Base-by-base conservation (phyloP, 768 basidiomycete species). In the Pleurotus platypus region DNA sequence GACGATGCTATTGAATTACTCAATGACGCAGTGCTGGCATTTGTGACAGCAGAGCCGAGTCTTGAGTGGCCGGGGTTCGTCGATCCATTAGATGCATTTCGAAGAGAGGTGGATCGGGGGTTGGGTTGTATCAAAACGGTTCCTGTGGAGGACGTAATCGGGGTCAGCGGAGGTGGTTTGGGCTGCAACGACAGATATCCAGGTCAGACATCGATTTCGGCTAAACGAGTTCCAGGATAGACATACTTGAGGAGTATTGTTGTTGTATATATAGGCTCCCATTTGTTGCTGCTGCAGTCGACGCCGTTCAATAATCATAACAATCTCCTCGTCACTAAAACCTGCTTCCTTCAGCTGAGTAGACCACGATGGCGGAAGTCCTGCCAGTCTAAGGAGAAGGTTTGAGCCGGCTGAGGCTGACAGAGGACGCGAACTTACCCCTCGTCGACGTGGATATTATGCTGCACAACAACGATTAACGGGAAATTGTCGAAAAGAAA, bases 361-460 rank as follows among this genome's bases (percentile, higher is more conserved):
- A 0, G 84, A 75, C 89, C 89, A 91, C 1, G 88, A 86, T 0
- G 89, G 87, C 1, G 89, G 89, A 11, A 91, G 72, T 7, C 89
- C 88, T 12, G 74, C 69, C 57, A 82, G 84, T 24, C 85, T 87
- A 53, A 40, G 38, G 48, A 42, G 9, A 61, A 16, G 24, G 42
- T 46, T 50, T 26, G 27, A 42, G 48, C 48, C 54, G n/a, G 59
- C 24, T 16, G 12, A 13, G 46, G 15, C 4, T 24, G 37, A 26
- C 54, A 22, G 12, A 49, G n/a, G 57, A 45, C 35, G 43, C 48
- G 37, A 3, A 76, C 80, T 56, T 61, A 87, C 84, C 76, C 84
- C 70, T 90, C 89, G 67, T 90, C 86, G 26, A 90, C 89, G 64
- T 91, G 89, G 35, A 90, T 82, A 64, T 90, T 80, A 65, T 91